These are phyloP conservation scores for Starmerella vaccinii DNA, from an alignment of 805 yeast genomes.

Conservation along the genomic window DNA sequence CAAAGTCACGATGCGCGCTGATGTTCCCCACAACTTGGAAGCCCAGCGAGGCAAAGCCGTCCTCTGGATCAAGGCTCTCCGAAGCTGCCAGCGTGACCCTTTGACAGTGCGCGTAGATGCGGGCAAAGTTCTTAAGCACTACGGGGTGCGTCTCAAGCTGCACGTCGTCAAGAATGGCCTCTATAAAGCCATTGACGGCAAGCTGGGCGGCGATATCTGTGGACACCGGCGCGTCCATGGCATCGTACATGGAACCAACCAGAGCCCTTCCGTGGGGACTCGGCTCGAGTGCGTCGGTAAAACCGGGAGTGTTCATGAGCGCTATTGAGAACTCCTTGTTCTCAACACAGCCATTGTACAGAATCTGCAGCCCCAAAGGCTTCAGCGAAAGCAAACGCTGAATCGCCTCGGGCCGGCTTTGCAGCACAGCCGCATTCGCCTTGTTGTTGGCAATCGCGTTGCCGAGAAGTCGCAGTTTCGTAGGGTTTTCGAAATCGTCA, in stretches of 20 bases:
- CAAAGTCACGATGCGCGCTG: constrained; percentile 9
- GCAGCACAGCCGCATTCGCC: constrained; percentile 11
- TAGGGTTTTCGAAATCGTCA: constrained; percentile 9
- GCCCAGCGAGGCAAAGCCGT: constrained; percentile 8
- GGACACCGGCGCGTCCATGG: background rate
- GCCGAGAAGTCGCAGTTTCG: constrained; percentile 18
- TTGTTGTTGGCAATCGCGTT: constrained; percentile 15
- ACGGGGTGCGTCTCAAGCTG: constrained; percentile 9
- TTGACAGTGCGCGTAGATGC: constrained; percentile 9
- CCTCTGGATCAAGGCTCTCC: constrained; percentile 1
- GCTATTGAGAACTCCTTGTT: constrained; percentile 10
- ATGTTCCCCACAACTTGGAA: constrained; percentile 14
- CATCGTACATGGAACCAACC: constrained; percentile 15
- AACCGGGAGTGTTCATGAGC: background rate
- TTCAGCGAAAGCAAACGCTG: background rate
- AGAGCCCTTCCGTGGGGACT: constrained; percentile 1
- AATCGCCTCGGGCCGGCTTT: constrained; percentile 1
- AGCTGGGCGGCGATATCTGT: constrained; percentile 1
- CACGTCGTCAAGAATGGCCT: constrained; percentile 12
- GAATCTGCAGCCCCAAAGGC: constrained; percentile 14
- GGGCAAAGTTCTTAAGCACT: constrained; percentile 10
- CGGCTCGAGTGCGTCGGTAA: constrained; percentile 3
- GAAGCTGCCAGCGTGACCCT: constrained; percentile 1
- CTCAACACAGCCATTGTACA: constrained; percentile 15
- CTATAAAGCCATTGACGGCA: constrained; percentile 14